Conservation (phyloP, 2,329 filamentous ascomycete genomes). For the Hypoxylon sp. region DNA sequence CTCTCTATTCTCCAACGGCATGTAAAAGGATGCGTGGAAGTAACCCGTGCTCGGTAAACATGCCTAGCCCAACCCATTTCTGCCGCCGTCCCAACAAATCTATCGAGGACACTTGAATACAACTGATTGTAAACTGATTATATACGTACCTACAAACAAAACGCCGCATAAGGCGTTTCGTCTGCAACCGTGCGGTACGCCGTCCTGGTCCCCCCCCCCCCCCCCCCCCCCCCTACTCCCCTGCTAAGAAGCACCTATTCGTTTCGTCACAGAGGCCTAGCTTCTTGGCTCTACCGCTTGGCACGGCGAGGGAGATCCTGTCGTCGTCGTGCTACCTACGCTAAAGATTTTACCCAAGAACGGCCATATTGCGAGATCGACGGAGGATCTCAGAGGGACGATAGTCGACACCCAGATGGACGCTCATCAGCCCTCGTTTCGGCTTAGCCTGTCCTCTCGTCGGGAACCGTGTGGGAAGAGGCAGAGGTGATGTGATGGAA, state of each 20-base stretch:
- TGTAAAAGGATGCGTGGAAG: background rate
- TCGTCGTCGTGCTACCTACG: no score
- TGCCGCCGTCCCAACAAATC: background rate
- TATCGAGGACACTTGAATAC: background rate
- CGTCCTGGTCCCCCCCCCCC: no score
- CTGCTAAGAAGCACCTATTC: background rate
- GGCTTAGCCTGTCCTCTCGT: background rate
- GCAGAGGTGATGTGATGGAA: background rate
- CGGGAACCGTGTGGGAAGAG: background rate
- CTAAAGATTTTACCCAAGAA: background rate
- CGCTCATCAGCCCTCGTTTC: background rate
- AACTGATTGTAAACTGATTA: no score
- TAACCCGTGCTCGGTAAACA: background rate
- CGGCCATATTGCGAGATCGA: no score
- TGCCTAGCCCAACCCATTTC: background rate
- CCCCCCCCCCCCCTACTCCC: no score
- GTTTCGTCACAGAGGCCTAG: conserved; percentile 12
- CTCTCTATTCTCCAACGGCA: background rate
- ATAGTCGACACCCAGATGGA: background rate
- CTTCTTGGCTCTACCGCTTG: conserved; percentile 25
- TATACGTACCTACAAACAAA: no score
- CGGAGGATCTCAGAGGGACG: background rate
- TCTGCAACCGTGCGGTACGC: background rate
- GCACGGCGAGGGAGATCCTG: conserved; percentile 5
- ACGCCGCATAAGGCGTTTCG: no score